phyloP scores from a whole-genome alignment of 2,329 filamentous ascomycete species.

The Claviceps africana region DNA sequence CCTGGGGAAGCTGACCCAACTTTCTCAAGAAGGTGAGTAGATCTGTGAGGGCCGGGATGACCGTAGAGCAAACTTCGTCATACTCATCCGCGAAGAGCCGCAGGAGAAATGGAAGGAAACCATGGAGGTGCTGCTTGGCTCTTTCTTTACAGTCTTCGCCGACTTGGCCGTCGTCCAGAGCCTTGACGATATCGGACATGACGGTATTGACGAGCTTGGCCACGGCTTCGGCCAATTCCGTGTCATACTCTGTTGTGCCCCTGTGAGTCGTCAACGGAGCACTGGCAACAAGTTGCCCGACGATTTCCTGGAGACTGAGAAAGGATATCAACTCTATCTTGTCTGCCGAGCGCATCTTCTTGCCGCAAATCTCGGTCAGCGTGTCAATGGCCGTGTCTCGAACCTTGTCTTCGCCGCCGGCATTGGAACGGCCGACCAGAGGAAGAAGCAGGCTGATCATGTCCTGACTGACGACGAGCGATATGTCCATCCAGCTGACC shows the following conservation, averaged over 20 bases:
- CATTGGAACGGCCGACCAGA: conserved; percentile 62
- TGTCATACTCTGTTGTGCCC: conserved; percentile 79
- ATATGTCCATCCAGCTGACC: conserved; percentile 98
- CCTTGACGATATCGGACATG: conserved; percentile 73
- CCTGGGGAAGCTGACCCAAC: conserved; percentile 53
- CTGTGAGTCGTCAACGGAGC: conserved; percentile 66
- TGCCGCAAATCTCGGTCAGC: conserved; percentile 87
- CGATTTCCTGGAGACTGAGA: conserved; percentile 73
- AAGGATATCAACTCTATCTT: conserved; percentile 91
- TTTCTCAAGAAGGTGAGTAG: conserved; percentile 83
- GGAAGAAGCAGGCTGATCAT: conserved; percentile 79
- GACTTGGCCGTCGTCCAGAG: conserved; percentile 54
- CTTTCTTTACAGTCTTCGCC: conserved; percentile 52
- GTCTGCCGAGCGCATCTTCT: conserved; percentile 91
- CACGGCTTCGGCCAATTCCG: conserved; percentile 85
- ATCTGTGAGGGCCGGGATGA: conserved; percentile 86
- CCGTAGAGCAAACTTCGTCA: conserved; percentile 92
- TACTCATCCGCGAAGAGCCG: conserved; percentile 97
- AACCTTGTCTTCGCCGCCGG: conserved; percentile 58
- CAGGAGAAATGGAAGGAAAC: conserved; percentile 74
- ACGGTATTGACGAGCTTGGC: conserved; percentile 91
- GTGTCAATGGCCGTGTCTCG: conserved; percentile 87
- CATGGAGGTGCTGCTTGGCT: conserved; percentile 69
- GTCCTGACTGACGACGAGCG: conserved; percentile 75
- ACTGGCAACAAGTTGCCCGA: conserved; percentile 73